These are phyloP conservation scores for Lyophyllum shimeji DNA, from an alignment of 768 basidiomycete species.

Conservation along the genomic window DNA sequence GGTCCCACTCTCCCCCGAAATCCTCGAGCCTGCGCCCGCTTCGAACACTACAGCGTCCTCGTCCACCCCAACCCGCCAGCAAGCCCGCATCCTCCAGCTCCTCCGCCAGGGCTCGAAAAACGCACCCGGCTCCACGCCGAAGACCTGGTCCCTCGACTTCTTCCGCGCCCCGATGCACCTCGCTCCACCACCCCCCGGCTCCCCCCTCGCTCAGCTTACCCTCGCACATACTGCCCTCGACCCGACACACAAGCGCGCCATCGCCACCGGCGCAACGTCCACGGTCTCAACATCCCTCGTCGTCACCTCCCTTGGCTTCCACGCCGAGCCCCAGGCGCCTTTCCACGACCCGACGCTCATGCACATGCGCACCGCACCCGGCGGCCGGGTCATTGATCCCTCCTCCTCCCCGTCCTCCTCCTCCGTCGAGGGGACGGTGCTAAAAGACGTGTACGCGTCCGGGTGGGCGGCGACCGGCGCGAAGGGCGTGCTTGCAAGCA, in stretches of 20 bases:
- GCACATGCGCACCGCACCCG: slow-evolving; percentile 54
- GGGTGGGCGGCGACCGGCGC: slow-evolving; percentile 96
- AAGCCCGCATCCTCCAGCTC: slow-evolving; percentile 64
- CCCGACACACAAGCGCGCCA: slow-evolving; percentile 41
- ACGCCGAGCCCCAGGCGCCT: slow-evolving; percentile 54
- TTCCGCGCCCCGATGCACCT: slow-evolving; percentile 69
- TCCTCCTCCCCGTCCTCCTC: not conserved
- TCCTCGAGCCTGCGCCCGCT: slow-evolving; percentile 34
- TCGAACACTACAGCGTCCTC: slow-evolving; percentile 20
- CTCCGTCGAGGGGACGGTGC: slow-evolving; percentile 26
- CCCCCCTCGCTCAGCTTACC: slow-evolving; percentile 39
- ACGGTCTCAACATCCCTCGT: slow-evolving; percentile 70
- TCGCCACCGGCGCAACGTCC: slow-evolving; percentile 56
- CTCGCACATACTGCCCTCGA: slow-evolving; percentile 65
- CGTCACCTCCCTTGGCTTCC: slow-evolving; percentile 87
- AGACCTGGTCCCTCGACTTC: slow-evolving; percentile 83
- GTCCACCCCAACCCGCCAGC: slow-evolving; percentile 52
- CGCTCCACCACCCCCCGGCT: slow-evolving; percentile 20
- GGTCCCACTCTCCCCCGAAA: slow-evolving; percentile 51
- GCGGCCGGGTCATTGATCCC: slow-evolving; percentile 45
- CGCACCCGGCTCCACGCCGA: slow-evolving; percentile 45
- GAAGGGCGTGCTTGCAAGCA: slow-evolving; percentile 85
- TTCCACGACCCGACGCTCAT: slow-evolving; percentile 60
- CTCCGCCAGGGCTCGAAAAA: slow-evolving; percentile 63
- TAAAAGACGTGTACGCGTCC: slow-evolving; percentile 79